A percentile compares a stretch with the other conserved stretches of the same genome.
These are phyloP conservation scores for Trifolium dubium DNA, from an alignment of 306 rosid genomes.

Conservation along the genomic window DNA sequence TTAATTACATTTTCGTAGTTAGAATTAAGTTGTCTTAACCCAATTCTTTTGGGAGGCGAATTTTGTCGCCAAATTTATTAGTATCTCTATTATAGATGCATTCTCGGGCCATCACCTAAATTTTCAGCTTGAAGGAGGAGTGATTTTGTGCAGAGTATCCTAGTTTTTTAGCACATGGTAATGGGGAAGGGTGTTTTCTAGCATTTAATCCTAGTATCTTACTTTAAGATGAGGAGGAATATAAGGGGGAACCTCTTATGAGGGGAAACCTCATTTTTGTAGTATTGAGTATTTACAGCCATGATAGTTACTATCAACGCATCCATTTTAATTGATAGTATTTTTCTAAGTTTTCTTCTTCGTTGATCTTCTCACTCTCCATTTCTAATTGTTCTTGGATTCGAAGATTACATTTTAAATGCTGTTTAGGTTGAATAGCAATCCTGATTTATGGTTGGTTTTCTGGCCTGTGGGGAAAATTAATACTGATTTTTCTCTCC, in stretches of 20 bases:
- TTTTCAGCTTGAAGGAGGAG: constrained; percentile 27
- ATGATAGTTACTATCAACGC: constrained; percentile 22
- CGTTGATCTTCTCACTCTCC: constrained; percentile 1
- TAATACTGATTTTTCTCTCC: background rate
- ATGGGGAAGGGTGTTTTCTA: background rate
- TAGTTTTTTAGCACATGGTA: constrained; percentile 19
- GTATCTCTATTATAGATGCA: constrained; percentile 15
- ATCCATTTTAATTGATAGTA: constrained; percentile 29
- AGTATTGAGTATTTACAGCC: constrained; percentile 8
- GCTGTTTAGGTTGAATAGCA: constrained; percentile 26
- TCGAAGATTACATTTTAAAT: constrained; percentile 30
- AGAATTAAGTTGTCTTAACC: constrained; percentile 21
- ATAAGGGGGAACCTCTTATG: constrained; percentile 10
- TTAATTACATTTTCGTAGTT: background rate
- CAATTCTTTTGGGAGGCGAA: background rate
- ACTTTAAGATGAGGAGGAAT: background rate
- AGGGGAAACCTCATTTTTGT: constrained; percentile 20
- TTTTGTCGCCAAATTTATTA: background rate
- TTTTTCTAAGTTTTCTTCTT: constrained; percentile 15
- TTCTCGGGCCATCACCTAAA: constrained; percentile 18
- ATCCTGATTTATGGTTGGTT: constrained; percentile 12
- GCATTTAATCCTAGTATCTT: too few species aligned
- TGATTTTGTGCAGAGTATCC: background rate
- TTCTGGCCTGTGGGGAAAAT: constrained; percentile 30
- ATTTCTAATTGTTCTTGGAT: constrained; percentile 33